Conservation (phyloP, 2,329 filamentous ascomycete species). For the Pestalotiopsis sp. region DNA sequence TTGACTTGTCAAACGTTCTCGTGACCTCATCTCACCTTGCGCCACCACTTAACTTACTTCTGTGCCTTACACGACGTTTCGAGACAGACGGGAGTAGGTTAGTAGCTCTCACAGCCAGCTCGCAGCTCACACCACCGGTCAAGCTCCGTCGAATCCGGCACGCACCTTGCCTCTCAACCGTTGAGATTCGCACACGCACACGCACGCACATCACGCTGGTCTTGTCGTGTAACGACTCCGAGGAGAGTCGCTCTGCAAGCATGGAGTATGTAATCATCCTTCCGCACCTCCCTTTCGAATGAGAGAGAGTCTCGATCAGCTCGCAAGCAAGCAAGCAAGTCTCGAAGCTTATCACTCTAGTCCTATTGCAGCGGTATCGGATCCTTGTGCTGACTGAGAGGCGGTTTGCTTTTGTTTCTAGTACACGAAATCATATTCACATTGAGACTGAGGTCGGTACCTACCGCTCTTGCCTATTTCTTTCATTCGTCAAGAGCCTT, state of each 20-base stretch:
- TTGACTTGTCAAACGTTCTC: neutral
- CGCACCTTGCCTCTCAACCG: neutral
- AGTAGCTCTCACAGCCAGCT: neutral
- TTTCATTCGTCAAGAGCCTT: constrained; percentile 6
- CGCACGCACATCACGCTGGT: neutral
- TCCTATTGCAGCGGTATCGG: neutral
- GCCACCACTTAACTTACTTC: neutral
- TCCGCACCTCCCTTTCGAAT: neutral
- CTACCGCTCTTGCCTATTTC: neutral
- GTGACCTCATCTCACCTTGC: neutral
- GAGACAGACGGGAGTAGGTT: neutral
- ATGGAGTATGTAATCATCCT: constrained; percentile 9
- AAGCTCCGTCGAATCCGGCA: neutral
- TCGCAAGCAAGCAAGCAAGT: neutral
- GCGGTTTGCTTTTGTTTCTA: constrained; percentile 19
- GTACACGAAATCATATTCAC: constrained; percentile 32
- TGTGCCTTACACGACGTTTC: neutral
- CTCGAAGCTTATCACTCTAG: neutral
- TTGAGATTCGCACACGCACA: neutral
- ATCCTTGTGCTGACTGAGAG: constrained; percentile 4
- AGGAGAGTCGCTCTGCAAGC: neutral
- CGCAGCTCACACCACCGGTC: neutral
- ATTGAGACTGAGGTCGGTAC: constrained; percentile 31
- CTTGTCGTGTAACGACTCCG: neutral
- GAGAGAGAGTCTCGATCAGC: neutral